phyloP scores from a whole-genome alignment of 2,329 filamentous ascomycete genomes.

The Stagonosporopsis vannaccii region DNA sequence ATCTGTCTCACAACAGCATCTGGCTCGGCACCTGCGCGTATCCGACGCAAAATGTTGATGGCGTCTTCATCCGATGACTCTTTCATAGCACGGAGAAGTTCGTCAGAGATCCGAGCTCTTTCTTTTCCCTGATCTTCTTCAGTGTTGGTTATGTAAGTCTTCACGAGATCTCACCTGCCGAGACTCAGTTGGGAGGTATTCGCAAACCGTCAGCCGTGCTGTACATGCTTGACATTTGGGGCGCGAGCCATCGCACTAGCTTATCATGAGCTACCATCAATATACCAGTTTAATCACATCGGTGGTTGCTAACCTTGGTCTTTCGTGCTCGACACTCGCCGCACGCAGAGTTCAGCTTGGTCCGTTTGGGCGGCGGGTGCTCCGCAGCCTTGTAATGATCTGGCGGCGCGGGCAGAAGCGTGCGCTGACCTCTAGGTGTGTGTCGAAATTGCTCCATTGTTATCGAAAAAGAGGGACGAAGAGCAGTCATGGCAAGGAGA shows the following conservation, averaged over 20 bases:
- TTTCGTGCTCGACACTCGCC: slow-evolving; percentile 2
- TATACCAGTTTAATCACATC: not conserved
- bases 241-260: slow-evolving; percentile 1
- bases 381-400: not conserved
- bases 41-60: slow-evolving; percentile 18
- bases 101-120: not conserved
- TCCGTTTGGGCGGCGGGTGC: not conserved
- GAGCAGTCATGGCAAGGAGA: not conserved
- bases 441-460: not conserved
- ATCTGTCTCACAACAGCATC: slow-evolving; percentile 21
- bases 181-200: not conserved
- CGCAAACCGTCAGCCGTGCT: not conserved
- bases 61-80: slow-evolving; percentile 1
- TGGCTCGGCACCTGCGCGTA: slow-evolving; percentile 24
- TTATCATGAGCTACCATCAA: not conserved
- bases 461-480: not conserved
- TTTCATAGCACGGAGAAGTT: not conserved
- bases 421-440: not conserved
- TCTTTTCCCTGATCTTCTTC: not conserved
- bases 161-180: not conserved
- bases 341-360: not conserved
- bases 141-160: not conserved
- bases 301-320: not conserved
- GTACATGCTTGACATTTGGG: slow-evolving; percentile 5
- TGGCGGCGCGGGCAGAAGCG: not conserved